phyloP scores from a whole-genome alignment of 208 protist genomes.

The Trypanosoma rangeli region DNA sequence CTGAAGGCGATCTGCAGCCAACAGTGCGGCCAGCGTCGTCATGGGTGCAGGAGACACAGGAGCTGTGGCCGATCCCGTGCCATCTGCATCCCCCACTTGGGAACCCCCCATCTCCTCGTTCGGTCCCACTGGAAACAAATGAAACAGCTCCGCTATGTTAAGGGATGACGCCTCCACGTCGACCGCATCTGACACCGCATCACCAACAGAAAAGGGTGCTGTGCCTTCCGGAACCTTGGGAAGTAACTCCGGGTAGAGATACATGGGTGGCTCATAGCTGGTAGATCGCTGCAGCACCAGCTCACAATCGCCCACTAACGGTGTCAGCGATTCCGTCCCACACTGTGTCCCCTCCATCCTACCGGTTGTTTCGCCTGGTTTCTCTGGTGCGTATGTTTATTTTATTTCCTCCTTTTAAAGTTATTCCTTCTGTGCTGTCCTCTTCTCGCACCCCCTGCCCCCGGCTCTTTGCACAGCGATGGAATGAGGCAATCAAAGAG shows the following conservation, averaged over 20 bases:
- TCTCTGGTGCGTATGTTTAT: background rate
- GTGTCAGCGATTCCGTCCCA: slow-evolving; percentile 7
- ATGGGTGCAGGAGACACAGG: slow-evolving; percentile 9
- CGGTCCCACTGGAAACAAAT: slow-evolving; percentile 27
- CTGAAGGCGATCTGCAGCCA: slow-evolving; percentile 63
- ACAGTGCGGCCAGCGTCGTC: slow-evolving; percentile 57
- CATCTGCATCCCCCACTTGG: slow-evolving; percentile 1
- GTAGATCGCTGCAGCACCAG: slow-evolving; percentile 54
- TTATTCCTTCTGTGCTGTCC: background rate
- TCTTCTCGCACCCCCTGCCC: background rate
- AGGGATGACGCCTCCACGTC: slow-evolving; percentile 73
- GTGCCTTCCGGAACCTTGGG: slow-evolving; percentile 67
- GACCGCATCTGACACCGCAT: slow-evolving; percentile 75
- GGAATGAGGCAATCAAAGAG: background rate
- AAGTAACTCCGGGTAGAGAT: slow-evolving; percentile 85
- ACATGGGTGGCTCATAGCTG: slow-evolving; percentile 84
- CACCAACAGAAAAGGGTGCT: slow-evolving; percentile 58
- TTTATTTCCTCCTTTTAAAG: background rate
- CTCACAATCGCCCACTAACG: slow-evolving; percentile 66
- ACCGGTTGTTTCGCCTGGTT: slow-evolving; percentile 24
- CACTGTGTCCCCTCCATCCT: slow-evolving; percentile 16
- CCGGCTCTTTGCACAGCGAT: background rate
- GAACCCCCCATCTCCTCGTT: slow-evolving; percentile 12
- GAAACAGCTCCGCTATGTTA: slow-evolving; percentile 55
- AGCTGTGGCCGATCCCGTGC: background rate